Evolutionary conservation across 75 land plant genomes (phyloP), one percentile per base, ranked within the genome.

Genomic region (Sequoiadendron giganteum): DNA sequence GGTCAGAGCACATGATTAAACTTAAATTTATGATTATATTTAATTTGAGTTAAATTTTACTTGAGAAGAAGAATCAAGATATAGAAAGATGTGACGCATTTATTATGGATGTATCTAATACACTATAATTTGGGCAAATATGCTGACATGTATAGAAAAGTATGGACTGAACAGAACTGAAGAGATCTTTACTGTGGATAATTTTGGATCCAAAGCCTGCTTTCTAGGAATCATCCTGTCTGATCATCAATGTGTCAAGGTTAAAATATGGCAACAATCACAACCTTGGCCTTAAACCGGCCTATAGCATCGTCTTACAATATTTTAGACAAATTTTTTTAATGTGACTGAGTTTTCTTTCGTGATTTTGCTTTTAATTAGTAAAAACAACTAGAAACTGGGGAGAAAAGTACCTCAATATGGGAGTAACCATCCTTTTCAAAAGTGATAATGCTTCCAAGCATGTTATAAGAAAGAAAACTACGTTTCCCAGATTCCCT

Each of bases 401-500:
- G 86, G 9, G 70, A 61, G n/a, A 39, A 72, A 8, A 18, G 85
- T 86, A 97, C 99, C 97, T 98, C 99, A 85, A 98, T 92, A 88
- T 98, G 99, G 3, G 93, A 93, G 49, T 89, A 93, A 11, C 94
- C 99, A 30, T 94, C 96, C 85, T 93, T 94, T 75, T 96, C 93
- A 84, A 91, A 90, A 40, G 96, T 92, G 49, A 94, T 98, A 61
- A 97, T 92, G 87, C 96, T 90, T 79, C 99, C 99, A 76, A 98
- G 91, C 92, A 98, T 91, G 83, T 97, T 98, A 90, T 98, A 98
- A 55, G 94, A 91, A 40, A 98, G 90, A 89, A 98, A 97, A 43
- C 88, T 90, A 56, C 97, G 88, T 85, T 92, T 97, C 72, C 99
- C 99, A 61, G 90, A 65, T 73, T 93, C 92, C 7, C 55, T 68